Evolutionary conservation across 805 yeast species (phyloP).

Genomic region (Lipomyces spencermartinsiae): DNA sequence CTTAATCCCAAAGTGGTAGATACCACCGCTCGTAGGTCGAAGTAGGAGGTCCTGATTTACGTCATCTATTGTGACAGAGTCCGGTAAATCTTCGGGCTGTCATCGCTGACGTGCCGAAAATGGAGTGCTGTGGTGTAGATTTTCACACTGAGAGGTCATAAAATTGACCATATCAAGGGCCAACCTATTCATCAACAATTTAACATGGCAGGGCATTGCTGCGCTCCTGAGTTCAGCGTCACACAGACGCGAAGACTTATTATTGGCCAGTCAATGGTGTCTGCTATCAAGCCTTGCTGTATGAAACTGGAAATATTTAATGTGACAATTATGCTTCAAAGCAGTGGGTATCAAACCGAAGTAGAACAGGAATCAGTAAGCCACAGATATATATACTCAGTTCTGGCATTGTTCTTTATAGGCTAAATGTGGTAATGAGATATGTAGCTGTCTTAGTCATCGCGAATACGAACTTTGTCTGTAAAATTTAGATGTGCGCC

Average conservation of each 20-base stretch:
- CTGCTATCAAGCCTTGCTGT: neutral
- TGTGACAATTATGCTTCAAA: neutral
- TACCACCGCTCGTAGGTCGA: neutral
- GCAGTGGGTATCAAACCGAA: too few species aligned
- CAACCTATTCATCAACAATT: neutral
- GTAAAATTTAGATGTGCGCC: too few species aligned
- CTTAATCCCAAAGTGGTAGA: too few species aligned
- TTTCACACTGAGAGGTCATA: neutral
- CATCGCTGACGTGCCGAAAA: constrained; percentile 5
- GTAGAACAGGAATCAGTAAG: too few species aligned
- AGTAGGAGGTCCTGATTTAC: neutral
- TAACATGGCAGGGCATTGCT: constrained; percentile 1
- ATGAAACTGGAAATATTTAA: neutral
- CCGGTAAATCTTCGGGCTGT: neutral
- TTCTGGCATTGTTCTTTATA: too few species aligned
- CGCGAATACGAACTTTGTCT: too few species aligned
- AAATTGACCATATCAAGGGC: neutral
- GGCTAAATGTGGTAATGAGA: too few species aligned
- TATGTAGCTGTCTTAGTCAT: too few species aligned
- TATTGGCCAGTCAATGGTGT: neutral
- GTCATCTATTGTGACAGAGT: neutral
- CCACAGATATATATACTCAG: too few species aligned
- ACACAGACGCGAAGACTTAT: constrained; percentile 6
- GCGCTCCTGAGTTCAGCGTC: constrained; percentile 1
- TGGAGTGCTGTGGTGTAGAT: constrained; percentile 2